Evolutionary conservation across 1,139 yeast genomes (phyloP), one percentile per base, ranked within the genome.

Genomic region (Diutina ranongensis): DNA sequence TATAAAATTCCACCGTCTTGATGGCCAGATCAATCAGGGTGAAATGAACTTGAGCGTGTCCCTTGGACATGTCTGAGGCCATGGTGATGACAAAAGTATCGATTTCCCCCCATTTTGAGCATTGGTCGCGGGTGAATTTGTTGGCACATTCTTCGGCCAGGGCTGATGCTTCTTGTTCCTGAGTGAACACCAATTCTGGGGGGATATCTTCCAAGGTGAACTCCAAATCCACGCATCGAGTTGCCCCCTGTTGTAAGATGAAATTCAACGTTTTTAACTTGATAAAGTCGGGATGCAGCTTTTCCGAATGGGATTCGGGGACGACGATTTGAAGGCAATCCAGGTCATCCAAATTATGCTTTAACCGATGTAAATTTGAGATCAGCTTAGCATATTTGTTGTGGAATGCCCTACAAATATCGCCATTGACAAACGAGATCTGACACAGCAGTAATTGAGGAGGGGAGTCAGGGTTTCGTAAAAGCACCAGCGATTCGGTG

Each of bases 251-350:
- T 36, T 71, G 74, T 45, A 63, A 51, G 27, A 71, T 68, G 52
- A 68, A 70, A 49, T 68, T 69, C 46, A 68, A 58, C 8, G 74
- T 68, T 49, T 68, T 70, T 49, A 66, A 56, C 49, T 69, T 70
- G 49, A 71, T 63, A 47, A 54, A 66, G 49, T 69, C 74, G 50
- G 61, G 71, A 2, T 19, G 19, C 28, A 28, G 34, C 22, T 18
- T 20, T 2, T 40, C 35, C 18, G 25, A 16, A n/a, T 9, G 19
- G 44, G 68, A 72, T 48, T 64, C 63, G 38, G 68, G 55, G 9
- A 54, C 51, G 27, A 69, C 59, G 40, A 35, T 35, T 48, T 63
- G 62, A 50, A 70, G 58, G 47, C 58, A 52, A 27, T 57, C 51
- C 2, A 72, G 65, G 48, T 61, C 49, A n/a, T 55, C 52, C 47